Evolutionary conservation across 345 rosid species (phyloP), one percentile per base, ranked within the genome.

Genomic region (Cardamine occulta): DNA sequence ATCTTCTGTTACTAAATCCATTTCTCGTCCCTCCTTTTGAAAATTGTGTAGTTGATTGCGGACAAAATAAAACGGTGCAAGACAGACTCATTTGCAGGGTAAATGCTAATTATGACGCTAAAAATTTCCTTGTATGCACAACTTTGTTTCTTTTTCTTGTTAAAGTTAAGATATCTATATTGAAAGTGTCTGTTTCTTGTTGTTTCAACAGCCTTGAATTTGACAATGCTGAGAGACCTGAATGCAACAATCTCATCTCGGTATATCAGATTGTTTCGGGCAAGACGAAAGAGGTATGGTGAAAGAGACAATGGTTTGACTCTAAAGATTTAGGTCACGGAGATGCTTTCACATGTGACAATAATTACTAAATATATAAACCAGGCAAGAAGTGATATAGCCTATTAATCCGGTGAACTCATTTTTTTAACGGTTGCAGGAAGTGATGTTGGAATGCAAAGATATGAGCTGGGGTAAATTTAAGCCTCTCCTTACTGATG

Each of bases 61-160:
- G 88, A 87, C 87, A 91, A 91, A 86, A 91, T 94, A 59, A 93
- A 94, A 73, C 85, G 96, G 51, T 94, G 97, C 93, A 91, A 91
- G 82, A 89, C 96, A 6, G 97, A 93, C 78, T 82, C 98, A 12
- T 85, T 80, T 83, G 45, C 86, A 8, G 87, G 91, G 97, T 94
- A 66, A 80, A 62, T 70, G 69, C 76, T 79, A 44, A 8, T 48
- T 48, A 35, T 40, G 7, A 31, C 56, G 9, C 6, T 35, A 7
- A 58, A 53, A 24, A 5, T 19, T 42, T 60, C 19, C 42, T 39
- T 26, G 23, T 29, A 4, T 51, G 54, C 42, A 68, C 52, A 34
- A 28, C 4, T 52, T 49, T 21, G 1, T 64, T 45, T 24, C 5
- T 0, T 24, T 17, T 54, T 62, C 8, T 18, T 48, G 4, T 39